Evolutionary conservation across 768 basidiomycete species (phyloP), one percentile per base, ranked within the genome.

Genomic region (Tricholoma sp.): DNA sequence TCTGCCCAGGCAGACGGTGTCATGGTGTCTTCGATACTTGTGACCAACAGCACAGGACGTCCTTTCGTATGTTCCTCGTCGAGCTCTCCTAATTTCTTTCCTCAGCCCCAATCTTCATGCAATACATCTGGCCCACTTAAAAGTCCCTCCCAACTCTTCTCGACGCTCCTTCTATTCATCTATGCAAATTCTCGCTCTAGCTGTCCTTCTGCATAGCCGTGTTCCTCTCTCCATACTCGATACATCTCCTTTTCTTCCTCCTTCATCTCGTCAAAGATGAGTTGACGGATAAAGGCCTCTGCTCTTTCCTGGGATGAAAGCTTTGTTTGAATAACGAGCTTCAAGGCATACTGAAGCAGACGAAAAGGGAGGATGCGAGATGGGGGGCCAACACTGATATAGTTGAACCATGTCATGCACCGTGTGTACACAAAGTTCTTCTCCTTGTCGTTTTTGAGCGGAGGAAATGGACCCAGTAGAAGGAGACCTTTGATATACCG

Each of bases 81-180:
- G 50, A 81, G 61, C 5, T 61, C 60, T 37, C 70, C 67, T 3
- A 78, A 72, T 3, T 57, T 59, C 55, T 70, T 72, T 11, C 59
- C 60, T 57, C 59, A 65, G 47, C 71, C 79, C 79, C 79, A 80
- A 57, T 77, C 75, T 32, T 73, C 72, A 48, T 77, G 70, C 17
- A 77, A 49, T 20, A 77, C 66, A 6, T 60, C 50, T 3, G 70
- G 28, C 28, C 65, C 55, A 20, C 71, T 72, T 56, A 70, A 62
- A 54, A 80, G 76, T 2, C 80, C 80, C 53, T 71, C 76, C 78
- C 78, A 79, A 29, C 72, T 69, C 36, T 60, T 73, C 37, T 67
- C 69, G 6, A 76, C 73, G 60, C 79, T 81, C 57, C 70, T 70
- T 50, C 72, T 63, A 39, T 68, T 61, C 53, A 70, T 74, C 55